phyloP scores from a whole-genome alignment of 768 basidiomycete genomes.

The Leccinum rimulosum region DNA sequence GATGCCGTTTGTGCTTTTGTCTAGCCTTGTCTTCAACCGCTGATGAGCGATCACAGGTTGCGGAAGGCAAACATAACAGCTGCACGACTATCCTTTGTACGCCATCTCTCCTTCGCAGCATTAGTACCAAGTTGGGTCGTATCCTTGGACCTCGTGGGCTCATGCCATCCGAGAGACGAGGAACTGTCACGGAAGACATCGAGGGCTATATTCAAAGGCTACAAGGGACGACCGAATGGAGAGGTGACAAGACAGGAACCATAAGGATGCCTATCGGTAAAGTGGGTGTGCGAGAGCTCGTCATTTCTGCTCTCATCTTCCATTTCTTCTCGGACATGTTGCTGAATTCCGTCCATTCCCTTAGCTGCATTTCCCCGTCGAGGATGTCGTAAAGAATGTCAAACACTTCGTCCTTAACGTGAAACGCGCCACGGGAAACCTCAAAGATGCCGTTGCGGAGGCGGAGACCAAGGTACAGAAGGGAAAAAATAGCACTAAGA shows the following conservation, averaged over 20 bases:
- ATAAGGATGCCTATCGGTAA: conserved; percentile 81
- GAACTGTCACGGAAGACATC: conserved; percentile 91
- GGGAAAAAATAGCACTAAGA: conserved; percentile 34
- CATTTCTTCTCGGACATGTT: neutral
- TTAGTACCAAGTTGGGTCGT: conserved; percentile 78
- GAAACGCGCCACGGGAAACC: conserved; percentile 70
- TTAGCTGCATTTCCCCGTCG: conserved; percentile 70
- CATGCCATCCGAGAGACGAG: conserved; percentile 93
- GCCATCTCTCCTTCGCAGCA: conserved; percentile 70
- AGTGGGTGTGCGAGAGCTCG: conserved; percentile 39
- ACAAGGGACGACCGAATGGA: conserved; percentile 88
- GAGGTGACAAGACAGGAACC: conserved; percentile 81
- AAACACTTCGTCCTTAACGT: conserved; percentile 73
- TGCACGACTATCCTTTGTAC: conserved; percentile 81
- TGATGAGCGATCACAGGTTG: conserved; percentile 50
- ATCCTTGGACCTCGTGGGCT: conserved; percentile 85
- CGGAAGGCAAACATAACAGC: conserved; percentile 65
- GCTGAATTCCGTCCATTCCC: conserved; percentile 6
- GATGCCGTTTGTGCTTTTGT: conserved; percentile 62
- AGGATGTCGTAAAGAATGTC: conserved; percentile 77
- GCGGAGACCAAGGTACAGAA: conserved; percentile 41
- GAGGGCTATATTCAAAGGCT: conserved; percentile 76
- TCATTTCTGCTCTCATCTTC: neutral
- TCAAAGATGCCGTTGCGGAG: conserved; percentile 44
- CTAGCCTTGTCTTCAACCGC: neutral